Percentiles rank a stretch among this genome's conserved stretches.
Evolutionary conservation across 2,329 filamentous ascomycete genomes (phyloP).

Genomic region (Nannizziopsis barbatae): DNA sequence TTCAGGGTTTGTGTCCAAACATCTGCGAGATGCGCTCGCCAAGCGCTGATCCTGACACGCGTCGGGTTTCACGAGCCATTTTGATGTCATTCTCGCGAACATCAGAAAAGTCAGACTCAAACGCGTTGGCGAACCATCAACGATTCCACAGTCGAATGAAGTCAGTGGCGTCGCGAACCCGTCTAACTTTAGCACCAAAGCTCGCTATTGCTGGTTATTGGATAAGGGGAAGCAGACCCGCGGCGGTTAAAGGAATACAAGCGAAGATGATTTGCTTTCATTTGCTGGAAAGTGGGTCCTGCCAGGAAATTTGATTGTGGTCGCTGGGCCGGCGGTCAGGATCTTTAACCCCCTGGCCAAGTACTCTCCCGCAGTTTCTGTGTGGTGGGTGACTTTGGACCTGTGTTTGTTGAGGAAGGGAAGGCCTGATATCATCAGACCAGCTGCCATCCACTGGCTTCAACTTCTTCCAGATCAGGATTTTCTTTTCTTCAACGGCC

Average conservation of each 20-base stretch:
- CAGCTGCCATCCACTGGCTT: background rate
- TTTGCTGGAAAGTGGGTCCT: background rate
- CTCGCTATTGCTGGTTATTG: too few relatives aligned
- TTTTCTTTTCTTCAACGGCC: background rate
- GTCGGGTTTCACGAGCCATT: conserved; percentile 10
- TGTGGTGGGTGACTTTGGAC: background rate
- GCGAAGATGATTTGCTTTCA: background rate
- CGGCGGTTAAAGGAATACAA: background rate
- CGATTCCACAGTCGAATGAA: background rate
- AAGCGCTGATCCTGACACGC: conserved; percentile 1
- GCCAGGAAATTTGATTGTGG: background rate
- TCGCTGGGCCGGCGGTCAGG: background rate
- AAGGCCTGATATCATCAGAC: background rate
- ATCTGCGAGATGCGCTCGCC: background rate
- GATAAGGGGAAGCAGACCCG: too few relatives aligned
- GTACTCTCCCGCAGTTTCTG: background rate
- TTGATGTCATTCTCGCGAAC: conserved; percentile 12
- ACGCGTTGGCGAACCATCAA: background rate
- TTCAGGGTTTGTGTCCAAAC: background rate
- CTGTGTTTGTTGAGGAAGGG: background rate
- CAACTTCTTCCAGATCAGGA: background rate
- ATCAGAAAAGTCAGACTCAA: too few relatives aligned
- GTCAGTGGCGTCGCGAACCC: background rate
- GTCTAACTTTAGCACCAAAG: too few relatives aligned
- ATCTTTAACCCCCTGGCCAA: background rate